Conservation (phyloP, 2,329 filamentous ascomycete species). For the Sporothrix dimorphospora region DNA sequence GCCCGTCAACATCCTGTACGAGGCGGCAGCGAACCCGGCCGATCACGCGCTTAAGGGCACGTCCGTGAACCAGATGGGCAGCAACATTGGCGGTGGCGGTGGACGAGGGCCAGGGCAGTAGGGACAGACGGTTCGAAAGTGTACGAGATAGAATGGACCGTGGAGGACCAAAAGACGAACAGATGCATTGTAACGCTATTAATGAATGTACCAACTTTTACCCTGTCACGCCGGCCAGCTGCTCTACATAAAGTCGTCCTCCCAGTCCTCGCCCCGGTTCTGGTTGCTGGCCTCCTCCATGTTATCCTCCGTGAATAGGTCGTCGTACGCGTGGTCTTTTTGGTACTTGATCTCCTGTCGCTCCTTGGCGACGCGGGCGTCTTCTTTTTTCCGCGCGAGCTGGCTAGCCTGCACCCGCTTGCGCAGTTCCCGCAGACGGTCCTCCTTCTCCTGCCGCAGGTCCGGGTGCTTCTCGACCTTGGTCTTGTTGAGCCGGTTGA, state of each 20-base stretch:
- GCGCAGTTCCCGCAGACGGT: slow-evolving; percentile 70
- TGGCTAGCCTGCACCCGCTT: slow-evolving; percentile 68
- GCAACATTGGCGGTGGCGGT: slow-evolving; percentile 53
- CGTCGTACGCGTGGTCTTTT: slow-evolving; percentile 97
- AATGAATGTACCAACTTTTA: neutral
- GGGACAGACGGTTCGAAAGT: neutral
- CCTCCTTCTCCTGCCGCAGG: slow-evolving; percentile 79
- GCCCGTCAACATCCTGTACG: slow-evolving; percentile 85
- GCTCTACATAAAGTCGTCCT: slow-evolving; percentile 88
- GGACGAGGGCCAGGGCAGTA: slow-evolving; percentile 30
- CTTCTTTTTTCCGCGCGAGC: slow-evolving; percentile 74
- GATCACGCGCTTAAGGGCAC: slow-evolving; percentile 76
- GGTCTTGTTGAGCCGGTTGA: slow-evolving; percentile 99
- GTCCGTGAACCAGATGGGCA: slow-evolving; percentile 57
- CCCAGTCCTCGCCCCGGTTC: slow-evolving; percentile 73
- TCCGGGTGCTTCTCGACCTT: slow-evolving; percentile 87
- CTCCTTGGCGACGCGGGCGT: slow-evolving; percentile 73
- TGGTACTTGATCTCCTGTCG: slow-evolving; percentile 88
- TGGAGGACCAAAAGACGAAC: neutral
- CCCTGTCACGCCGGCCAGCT: no score
- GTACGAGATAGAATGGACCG: neutral
- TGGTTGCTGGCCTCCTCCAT: slow-evolving; percentile 82
- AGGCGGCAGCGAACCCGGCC: slow-evolving; percentile 86
- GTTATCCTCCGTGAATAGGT: slow-evolving; percentile 82
- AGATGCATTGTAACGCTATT: slow-evolving; percentile 4